These are phyloP conservation scores for Alternaria sp. DNA, from an alignment of 2,329 filamentous ascomycete genomes.

Conservation along the genomic window DNA sequence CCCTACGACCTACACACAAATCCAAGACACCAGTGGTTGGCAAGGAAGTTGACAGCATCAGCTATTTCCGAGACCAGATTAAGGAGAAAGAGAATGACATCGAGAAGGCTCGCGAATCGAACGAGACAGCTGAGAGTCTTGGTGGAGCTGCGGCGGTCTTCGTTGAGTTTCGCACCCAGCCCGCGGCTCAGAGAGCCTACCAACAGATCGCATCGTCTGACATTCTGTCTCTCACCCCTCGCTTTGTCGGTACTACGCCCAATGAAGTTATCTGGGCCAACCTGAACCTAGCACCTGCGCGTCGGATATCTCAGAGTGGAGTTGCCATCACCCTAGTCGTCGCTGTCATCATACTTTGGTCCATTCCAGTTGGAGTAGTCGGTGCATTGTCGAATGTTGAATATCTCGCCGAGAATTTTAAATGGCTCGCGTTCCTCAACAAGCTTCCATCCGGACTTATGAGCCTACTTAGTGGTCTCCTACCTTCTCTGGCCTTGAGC, in stretches of 20 bases:
- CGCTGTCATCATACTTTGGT: conserved; percentile 86
- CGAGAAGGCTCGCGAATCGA: conserved; percentile 69
- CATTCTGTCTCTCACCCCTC: conserved; percentile 78
- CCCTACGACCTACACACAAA: conserved; percentile 50
- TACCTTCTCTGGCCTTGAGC: conserved; percentile 79
- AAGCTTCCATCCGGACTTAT: conserved; percentile 73
- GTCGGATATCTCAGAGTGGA: conserved; percentile 77
- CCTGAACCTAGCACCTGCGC: conserved; percentile 80
- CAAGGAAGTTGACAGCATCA: conserved; percentile 92
- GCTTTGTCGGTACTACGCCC: conserved; percentile 82
- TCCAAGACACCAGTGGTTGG: conserved; percentile 64
- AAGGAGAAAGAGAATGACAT: conserved; percentile 76
- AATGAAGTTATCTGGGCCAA: conserved; percentile 88
- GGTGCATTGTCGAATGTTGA: conserved; percentile 86
- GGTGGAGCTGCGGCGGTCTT: conserved; percentile 80
- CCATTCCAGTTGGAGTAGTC: conserved; percentile 76
- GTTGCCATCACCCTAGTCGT: conserved; percentile 75
- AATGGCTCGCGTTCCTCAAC: conserved; percentile 76
- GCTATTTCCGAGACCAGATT: conserved; percentile 82
- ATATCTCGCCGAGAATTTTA: conserved; percentile 66
- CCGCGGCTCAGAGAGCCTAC: conserved; percentile 83
- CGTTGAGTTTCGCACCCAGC: conserved; percentile 84
- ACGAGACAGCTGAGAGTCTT: conserved; percentile 62
- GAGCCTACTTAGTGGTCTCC: conserved; percentile 82
- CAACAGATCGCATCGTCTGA: conserved; percentile 60